Evolutionary conservation across 805 yeast genomes (phyloP), one percentile per base, ranked within the genome.

Genomic region (Ogataea chonburiensis): DNA sequence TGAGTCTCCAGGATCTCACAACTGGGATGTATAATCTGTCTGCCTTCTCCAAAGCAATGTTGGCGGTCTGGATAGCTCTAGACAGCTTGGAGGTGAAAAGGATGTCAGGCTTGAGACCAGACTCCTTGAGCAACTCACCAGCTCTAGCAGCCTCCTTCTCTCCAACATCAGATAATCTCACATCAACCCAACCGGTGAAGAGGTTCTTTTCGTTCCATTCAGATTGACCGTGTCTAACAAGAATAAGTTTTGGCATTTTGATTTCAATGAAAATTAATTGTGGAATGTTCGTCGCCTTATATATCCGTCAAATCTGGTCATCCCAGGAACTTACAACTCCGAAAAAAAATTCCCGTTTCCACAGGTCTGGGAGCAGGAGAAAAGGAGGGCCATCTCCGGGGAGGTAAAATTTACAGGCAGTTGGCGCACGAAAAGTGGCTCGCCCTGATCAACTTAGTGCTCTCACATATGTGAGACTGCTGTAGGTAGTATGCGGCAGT

Each of bases 141-240:
- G 97, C 98, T 65, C 85, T 81, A 53, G 71, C 73, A 55, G 98
- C 98, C 74, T 89, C 98, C 64, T 81, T 75, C 64, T 74, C 78
- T 68, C 98, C 98, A 54, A 75, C 68, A 45, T 74, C 88, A 37
- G 91, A 80, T 64, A 89, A 77, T 60, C 77, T 72, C 54, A 87
- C 95, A 68, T 89, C 98, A 47, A 91, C 97, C 98, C 98, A 89
- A 62, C 98, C 98, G 67, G 97, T 89, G 83, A 89, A 89, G 55
- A 89, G 76, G 79, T 89, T 91, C 76, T 87, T 86, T 70, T 87
- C 95, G 70, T 89, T 89, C 98, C 98, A 89, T 68, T 86, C 97
- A 72, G 95, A 86, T 77, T 91, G 96, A 60, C 98, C 98, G 89
- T 89, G 98, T 77, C 98, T 89, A 55, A 91, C 88, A 64, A 89